Percentiles rank a stretch among this genome's conserved stretches.
phyloP scores from a whole-genome alignment of 164 flowering plant genomes.

The Stephania cephalantha region DNA sequence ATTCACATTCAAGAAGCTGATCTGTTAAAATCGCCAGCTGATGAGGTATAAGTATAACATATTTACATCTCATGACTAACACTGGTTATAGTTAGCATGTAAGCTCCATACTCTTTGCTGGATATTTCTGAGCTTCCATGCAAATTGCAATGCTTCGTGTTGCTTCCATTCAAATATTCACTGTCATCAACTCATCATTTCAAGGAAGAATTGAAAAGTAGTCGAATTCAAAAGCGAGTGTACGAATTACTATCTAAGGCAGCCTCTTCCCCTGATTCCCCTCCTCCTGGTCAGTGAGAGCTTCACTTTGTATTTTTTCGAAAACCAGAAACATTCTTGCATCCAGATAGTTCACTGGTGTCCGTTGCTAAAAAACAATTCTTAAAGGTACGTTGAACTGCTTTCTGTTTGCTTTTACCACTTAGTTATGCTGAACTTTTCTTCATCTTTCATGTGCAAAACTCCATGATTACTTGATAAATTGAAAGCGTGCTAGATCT shows the following conservation, averaged over 20 bases:
- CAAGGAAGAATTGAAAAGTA: slow-evolving; percentile 88
- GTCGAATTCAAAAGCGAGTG: slow-evolving; percentile 62
- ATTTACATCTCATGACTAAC: background rate
- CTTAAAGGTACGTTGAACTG: slow-evolving; percentile 48
- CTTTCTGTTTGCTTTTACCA: no score
- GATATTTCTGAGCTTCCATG: background rate
- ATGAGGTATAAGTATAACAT: slow-evolving; percentile 67
- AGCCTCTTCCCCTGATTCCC: slow-evolving; percentile 34
- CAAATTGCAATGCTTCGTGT: background rate
- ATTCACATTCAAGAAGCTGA: slow-evolving; percentile 65
- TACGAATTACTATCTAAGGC: slow-evolving; percentile 84
- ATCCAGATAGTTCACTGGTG: slow-evolving; percentile 46
- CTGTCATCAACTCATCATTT: slow-evolving; percentile 15
- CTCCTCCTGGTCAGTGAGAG: slow-evolving; percentile 55
- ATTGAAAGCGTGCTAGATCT: no score
- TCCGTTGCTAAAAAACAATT: slow-evolving; percentile 70
- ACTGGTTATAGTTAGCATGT: background rate
- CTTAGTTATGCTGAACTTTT: no score
- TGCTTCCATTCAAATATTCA: background rate
- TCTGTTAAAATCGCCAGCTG: slow-evolving; percentile 49
- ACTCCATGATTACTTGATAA: no score
- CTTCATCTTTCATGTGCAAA: no score
- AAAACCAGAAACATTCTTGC: slow-evolving; percentile 65
- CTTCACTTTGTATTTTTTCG: slow-evolving; percentile 86
- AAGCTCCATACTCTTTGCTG: background rate